Evolutionary conservation across 1,139 yeast species (phyloP).

Genomic region (Hyphopichia burtonii): DNA sequence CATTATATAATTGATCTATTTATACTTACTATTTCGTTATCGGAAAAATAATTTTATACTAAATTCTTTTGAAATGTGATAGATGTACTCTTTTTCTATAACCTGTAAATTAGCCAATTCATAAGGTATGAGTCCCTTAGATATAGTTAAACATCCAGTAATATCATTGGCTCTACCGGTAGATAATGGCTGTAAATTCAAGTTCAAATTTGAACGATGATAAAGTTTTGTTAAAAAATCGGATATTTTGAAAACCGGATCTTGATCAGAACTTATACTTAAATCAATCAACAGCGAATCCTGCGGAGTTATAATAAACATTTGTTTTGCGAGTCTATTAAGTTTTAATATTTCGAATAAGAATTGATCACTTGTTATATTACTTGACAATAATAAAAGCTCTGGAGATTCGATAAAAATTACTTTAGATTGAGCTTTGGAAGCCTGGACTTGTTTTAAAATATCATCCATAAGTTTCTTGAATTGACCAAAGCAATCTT

Average conservation of each 20-base stretch:
- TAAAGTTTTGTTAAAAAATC: constrained; percentile 49
- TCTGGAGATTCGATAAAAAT: constrained; percentile 52
- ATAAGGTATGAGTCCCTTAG: constrained; percentile 48
- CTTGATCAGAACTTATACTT: constrained; percentile 22
- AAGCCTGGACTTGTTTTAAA: constrained; percentile 8
- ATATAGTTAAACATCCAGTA: constrained; percentile 65
- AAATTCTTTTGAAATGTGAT: constrained; percentile 57
- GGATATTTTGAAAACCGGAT: constrained; percentile 38
- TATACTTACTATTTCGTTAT: constrained; percentile 14
- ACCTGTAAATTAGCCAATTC: constrained; percentile 24
- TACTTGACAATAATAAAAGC: constrained; percentile 44
- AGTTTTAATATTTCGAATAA: constrained; percentile 34
- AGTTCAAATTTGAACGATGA: constrained; percentile 49
- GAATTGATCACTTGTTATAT: constrained; percentile 29
- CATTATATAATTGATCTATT: neutral
- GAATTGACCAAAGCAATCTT: constrained; percentile 15
- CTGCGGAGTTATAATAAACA: constrained; percentile 34
- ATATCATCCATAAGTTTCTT: constrained; percentile 22
- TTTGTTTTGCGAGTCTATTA: constrained; percentile 32
- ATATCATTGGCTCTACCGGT: constrained; percentile 86
- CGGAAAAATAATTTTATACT: constrained; percentile 44
- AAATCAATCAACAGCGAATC: constrained; percentile 40
- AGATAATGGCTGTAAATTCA: constrained; percentile 61
- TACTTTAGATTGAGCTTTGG: constrained; percentile 18
- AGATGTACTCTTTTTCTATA: constrained; percentile 64